phyloP scores from a whole-genome alignment of 305 asterid species.

The Rubia tinctorum region DNA sequence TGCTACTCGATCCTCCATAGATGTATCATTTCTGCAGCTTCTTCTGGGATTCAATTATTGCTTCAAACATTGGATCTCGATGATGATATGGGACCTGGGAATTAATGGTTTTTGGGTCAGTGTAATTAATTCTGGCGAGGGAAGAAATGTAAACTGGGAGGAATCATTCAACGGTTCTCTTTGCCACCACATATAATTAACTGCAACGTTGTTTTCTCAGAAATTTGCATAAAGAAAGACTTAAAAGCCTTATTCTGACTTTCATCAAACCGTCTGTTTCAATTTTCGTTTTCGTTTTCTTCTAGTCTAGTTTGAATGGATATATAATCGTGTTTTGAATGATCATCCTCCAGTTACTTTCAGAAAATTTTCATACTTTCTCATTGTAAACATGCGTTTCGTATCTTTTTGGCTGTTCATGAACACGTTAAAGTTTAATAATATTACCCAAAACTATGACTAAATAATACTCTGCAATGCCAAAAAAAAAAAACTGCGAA shows the following conservation, averaged over 20 bases:
- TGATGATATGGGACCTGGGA: not conserved
- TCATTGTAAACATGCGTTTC: not conserved
- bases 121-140: not conserved
- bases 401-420: not conserved
- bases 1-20: conserved; percentile 59
- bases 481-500: no score
- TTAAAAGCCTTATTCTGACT: not conserved
- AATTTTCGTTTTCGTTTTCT: not conserved
- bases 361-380: not conserved
- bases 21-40: conserved; percentile 13
- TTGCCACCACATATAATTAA: not conserved
- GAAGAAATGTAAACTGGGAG: not conserved
- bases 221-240: not conserved
- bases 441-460: no score
- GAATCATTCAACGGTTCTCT: not conserved
- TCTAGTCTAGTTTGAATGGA: not conserved
- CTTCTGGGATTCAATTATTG: not conserved
- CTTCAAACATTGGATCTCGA: not conserved
- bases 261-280: not conserved
- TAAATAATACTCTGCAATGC: no score
- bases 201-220: not conserved
- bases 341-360: not conserved
- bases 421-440: not conserved
- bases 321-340: not conserved
- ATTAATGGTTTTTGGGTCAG: not conserved